Percentiles rank a stretch among this genome's conserved stretches.
phyloP scores from a whole-genome alignment of 2,329 filamentous ascomycete species.

The Elsinoe arachidis region DNA sequence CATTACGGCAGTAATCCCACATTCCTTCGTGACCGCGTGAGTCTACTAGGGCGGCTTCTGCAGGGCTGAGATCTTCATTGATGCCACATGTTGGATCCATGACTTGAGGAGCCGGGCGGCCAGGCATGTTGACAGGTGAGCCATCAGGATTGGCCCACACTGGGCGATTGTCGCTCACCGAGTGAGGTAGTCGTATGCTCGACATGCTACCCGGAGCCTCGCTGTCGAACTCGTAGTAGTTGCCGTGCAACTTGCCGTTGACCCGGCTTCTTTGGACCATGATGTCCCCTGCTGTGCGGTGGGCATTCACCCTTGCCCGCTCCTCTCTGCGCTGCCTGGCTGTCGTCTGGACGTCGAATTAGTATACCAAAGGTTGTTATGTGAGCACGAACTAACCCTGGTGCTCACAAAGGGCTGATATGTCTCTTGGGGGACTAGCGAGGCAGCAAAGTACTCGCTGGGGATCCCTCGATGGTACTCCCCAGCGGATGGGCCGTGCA shows the following conservation, averaged over 20 bases:
- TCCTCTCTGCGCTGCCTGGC: neutral
- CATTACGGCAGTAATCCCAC: too few species aligned
- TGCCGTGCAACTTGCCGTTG: neutral
- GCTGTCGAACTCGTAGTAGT: neutral
- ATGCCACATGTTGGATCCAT: neutral
- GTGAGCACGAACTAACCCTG: neutral
- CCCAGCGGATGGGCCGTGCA: slow-evolving; percentile 35
- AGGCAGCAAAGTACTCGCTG: slow-evolving; percentile 33
- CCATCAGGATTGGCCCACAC: neutral
- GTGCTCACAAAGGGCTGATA: neutral
- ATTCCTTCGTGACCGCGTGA: neutral
- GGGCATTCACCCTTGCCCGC: neutral
- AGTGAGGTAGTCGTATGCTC: neutral
- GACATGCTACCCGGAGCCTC: neutral
- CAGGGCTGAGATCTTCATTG: neutral
- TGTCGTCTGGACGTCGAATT: neutral
- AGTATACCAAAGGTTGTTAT: neutral
- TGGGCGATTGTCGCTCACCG: neutral
- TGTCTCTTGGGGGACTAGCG: slow-evolving; percentile 28
- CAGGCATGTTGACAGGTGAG: neutral
- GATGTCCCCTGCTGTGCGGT: neutral
- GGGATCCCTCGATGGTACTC: slow-evolving; percentile 39
- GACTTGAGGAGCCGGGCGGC: neutral
- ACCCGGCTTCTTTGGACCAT: neutral
- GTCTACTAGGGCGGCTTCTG: neutral